Percentiles rank a stretch among this genome's conserved stretches.
Conservation (phyloP, 176 grass and related monocot genomes). For the Zea luxurians region DNA sequence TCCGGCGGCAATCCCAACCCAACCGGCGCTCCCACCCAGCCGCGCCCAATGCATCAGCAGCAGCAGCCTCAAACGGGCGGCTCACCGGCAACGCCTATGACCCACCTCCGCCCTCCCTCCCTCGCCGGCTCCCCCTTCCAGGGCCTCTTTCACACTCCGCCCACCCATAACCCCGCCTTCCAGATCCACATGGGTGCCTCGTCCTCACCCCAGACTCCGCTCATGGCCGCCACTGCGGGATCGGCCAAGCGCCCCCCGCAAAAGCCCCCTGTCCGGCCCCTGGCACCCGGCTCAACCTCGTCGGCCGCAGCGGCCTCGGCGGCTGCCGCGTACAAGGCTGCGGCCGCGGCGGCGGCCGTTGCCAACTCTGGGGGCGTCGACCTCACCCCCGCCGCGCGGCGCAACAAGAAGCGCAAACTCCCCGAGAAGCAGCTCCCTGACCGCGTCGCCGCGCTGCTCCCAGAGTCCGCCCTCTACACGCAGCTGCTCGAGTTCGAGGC, state of each 20-base stretch:
- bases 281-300: constrained; percentile 30
- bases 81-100: constrained; percentile 51
- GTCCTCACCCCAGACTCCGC: constrained; percentile 39
- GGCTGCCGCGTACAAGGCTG: constrained; percentile 42
- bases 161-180: constrained; percentile 66
- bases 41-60: constrained; percentile 29
- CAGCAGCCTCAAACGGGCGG: constrained; percentile 38
- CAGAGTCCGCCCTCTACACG: constrained; percentile 90
- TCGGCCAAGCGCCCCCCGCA: constrained; percentile 71
- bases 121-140: constrained; percentile 62
- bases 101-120: constrained; percentile 62
- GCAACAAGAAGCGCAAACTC: constrained; percentile 92
- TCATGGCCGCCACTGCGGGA: constrained; percentile 38
- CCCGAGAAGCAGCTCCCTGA: constrained; percentile 94
- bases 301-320: constrained; percentile 34
- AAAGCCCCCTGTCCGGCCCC: constrained; percentile 58
- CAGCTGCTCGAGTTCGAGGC: constrained; percentile 95
- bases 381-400: constrained; percentile 67
- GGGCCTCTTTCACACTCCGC: constrained; percentile 63
- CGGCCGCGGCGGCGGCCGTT: constrained; percentile 26
- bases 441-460: constrained; percentile 76
- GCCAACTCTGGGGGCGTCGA: constrained; percentile 49
- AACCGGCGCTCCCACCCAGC: constrained; percentile 17
- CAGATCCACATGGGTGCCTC: constrained; percentile 74
- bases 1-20: constrained; percentile 47